Evolutionary conservation across 164 flowering plant genomes (phyloP).

Genomic region (Magnolia changhungtana): DNA sequence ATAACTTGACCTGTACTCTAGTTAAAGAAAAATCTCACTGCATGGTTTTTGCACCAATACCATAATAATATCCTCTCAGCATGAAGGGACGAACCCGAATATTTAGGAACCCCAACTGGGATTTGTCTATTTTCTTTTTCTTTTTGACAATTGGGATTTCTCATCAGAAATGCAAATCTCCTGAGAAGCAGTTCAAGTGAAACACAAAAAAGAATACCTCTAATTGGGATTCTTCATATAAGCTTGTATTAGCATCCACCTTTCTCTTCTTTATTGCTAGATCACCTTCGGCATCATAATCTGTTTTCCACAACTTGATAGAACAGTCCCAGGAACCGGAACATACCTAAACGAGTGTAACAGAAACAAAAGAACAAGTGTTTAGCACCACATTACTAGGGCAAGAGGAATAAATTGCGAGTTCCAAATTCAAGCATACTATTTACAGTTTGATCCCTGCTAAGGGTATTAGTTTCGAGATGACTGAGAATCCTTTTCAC

Average conservation of each 20-base stretch:
- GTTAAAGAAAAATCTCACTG: too few species aligned
- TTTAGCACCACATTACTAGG: not conserved
- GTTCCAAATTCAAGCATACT: not conserved
- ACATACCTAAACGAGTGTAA: constrained; percentile 48
- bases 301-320: constrained; percentile 74
- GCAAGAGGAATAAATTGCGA: not conserved
- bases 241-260: constrained; percentile 28
- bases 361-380: not conserved
- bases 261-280: constrained; percentile 72
- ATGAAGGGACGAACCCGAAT: too few species aligned
- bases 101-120: too few species aligned
- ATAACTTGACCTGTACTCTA: too few species aligned
- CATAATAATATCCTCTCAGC: too few species aligned
- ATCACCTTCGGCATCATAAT: constrained; percentile 46
- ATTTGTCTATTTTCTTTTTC: not conserved
- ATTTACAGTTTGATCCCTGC: not conserved
- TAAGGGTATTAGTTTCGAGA: too few species aligned
- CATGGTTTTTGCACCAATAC: too few species aligned
- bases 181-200: not conserved
- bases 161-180: not conserved
- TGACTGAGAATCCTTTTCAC: too few species aligned
- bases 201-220: constrained; percentile 49
- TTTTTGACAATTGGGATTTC: not conserved
- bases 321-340: constrained; percentile 95
- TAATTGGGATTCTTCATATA: constrained; percentile 43